Evolutionary conservation across 805 yeast species (phyloP), one percentile per base, ranked within the genome.

Genomic region (Spathaspora girioi): DNA sequence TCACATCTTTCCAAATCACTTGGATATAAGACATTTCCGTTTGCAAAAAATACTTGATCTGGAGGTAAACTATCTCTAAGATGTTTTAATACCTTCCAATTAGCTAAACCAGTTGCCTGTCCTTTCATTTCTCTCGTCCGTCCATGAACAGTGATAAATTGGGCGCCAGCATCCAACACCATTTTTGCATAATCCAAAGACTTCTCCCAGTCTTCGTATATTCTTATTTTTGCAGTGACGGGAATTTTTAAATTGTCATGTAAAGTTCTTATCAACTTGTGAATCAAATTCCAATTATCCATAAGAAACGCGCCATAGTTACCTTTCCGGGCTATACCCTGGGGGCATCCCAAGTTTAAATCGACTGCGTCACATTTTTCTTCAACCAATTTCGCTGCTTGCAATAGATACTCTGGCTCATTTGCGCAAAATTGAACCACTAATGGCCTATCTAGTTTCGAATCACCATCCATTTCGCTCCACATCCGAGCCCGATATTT

Each of bases 101-200:
- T 92, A 1, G 99, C 98, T 47, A 94, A 71, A 0, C 99, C 99
- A 0, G 99, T 93, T 53, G 82, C 80, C 66, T 93, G 98, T 6
- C 99, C 99, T 68, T 94, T 94, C 96, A 91, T 93, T 52, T 93
- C 99, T 56, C 99, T 79, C 1, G 97, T 86, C 59, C 99, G 80
- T 1, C 98, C 98, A 67, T 94, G 99, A 8, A 94, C 87, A 1
- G 97, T 91, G 38, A 94, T 73, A 66, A 93, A 89, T 69, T 92
- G 97, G 0, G 99, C 99, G 10, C 99, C 99, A 0, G 98, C 96
- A 54, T 77, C 78, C 18, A 94, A 74, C 26, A 94, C 91, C 89
- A 88, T 84, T 65, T 81, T 82, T 5, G 99, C 98, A 63, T 94
- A 94, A 40, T 79, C 85, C 49, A 94, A 75, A 2, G 93, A 82